phyloP scores from a whole-genome alignment of 768 basidiomycete species.

The Boletus eberwhitei region DNA sequence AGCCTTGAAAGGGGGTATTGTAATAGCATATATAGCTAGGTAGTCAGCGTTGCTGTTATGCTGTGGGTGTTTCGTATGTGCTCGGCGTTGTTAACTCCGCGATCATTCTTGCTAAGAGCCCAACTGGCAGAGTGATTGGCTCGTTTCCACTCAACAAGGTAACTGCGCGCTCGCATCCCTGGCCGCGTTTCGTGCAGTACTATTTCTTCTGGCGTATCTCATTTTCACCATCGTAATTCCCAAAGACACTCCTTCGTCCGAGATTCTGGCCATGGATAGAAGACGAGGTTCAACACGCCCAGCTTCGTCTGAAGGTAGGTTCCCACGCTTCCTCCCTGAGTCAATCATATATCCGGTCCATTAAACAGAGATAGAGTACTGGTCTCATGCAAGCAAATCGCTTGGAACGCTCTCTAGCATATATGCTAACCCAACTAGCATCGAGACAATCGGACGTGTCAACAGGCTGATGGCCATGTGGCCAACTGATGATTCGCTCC shows the following conservation, averaged over 20 bases:
- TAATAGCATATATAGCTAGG: not conserved
- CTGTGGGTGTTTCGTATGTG: not conserved
- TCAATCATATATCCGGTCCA: conserved; percentile 3
- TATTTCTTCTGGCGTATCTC: conserved; percentile 1
- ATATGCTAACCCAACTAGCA: conserved; percentile 46
- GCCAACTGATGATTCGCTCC: conserved; percentile 67
- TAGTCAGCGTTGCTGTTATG: not conserved
- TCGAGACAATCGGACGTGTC: conserved; percentile 65
- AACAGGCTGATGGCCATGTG: conserved; percentile 70
- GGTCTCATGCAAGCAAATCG: conserved; percentile 65
- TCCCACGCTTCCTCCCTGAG: conserved; percentile 22
- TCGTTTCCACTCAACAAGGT: conserved; percentile 5
- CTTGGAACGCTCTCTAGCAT: conserved; percentile 53
- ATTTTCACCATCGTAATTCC: not conserved
- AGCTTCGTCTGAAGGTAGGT: conserved; percentile 72
- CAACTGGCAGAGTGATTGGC: not conserved
- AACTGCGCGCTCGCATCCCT: not conserved
- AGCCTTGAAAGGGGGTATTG: not conserved
- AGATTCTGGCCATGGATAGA: conserved; percentile 52
- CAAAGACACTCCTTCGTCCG: not conserved
- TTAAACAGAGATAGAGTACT: conserved; percentile 66
- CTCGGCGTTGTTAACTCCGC: conserved; percentile 20
- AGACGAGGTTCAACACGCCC: conserved; percentile 62
- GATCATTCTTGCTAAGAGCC: conserved; percentile 10
- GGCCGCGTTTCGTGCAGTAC: conserved; percentile 6